These are phyloP conservation scores for Aurantiochytrium sp. DNA, from an alignment of 108 stramenopile genomes.

Conservation along the genomic window DNA sequence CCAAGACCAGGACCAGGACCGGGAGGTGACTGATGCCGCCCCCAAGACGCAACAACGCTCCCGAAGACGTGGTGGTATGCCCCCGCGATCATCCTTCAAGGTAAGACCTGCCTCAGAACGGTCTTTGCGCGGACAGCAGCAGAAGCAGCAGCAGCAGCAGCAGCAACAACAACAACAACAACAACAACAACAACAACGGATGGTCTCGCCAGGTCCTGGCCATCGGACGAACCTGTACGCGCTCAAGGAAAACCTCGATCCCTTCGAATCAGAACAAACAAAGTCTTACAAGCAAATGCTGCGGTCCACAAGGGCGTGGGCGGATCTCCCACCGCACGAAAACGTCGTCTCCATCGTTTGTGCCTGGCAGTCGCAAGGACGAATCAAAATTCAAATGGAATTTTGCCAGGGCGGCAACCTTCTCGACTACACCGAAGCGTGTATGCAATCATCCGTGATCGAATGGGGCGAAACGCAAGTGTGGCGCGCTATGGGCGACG, in stretches of 20 bases:
- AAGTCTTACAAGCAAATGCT: neutral
- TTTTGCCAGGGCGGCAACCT: slow-evolving; percentile 5
- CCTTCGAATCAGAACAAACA: neutral
- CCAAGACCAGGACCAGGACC: neutral
- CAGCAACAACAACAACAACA: neutral
- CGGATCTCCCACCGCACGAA: neutral
- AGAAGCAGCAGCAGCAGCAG: neutral
- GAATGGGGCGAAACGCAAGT: neutral
- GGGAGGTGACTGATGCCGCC: neutral
- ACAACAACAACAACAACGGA: neutral
- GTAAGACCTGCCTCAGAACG: no score
- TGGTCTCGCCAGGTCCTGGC: neutral
- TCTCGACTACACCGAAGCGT: neutral
- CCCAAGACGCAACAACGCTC: neutral
- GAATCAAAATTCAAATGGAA: neutral
- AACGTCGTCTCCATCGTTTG: neutral
- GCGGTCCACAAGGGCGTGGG: neutral
- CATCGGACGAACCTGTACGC: neutral
- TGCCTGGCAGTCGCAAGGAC: neutral
- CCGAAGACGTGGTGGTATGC: no score
- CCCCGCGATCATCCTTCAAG: no score
- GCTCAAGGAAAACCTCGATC: neutral
- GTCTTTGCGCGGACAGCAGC: no score
- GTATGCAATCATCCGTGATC: neutral
- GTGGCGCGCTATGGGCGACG: neutral